A percentile compares a stretch with the other conserved stretches of the same genome.
Conservation (phyloP, 768 basidiomycete species). For the Termitomyces titanicus region DNA sequence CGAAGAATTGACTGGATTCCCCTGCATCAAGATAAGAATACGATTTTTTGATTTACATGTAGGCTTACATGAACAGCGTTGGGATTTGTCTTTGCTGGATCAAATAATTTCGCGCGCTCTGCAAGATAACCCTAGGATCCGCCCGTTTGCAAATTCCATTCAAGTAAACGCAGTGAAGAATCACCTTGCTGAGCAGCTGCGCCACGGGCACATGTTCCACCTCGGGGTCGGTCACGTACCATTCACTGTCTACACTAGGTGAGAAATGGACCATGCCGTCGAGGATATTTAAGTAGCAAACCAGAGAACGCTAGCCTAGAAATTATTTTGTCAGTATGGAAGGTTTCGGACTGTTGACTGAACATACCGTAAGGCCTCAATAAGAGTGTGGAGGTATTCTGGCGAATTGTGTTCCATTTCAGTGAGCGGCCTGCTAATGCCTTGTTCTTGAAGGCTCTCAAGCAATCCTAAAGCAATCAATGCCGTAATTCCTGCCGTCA, state of each 20-base stretch:
- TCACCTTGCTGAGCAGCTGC: conserved; percentile 80
- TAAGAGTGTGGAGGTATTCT: conserved; percentile 82
- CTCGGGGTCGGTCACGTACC: conserved; percentile 92
- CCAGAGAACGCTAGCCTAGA: conserved; percentile 70
- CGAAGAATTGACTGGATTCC: conserved; percentile 77
- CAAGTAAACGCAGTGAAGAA: neutral
- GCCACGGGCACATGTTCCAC: conserved; percentile 73
- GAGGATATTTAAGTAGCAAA: conserved; percentile 28
- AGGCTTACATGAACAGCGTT: conserved; percentile 60
- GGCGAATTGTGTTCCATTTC: conserved; percentile 89
- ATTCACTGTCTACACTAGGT: conserved; percentile 61
- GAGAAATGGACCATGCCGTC: neutral
- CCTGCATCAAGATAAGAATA: conserved; percentile 36
- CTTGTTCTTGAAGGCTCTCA: conserved; percentile 77
- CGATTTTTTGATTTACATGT: neutral
- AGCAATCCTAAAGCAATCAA: conserved; percentile 91
- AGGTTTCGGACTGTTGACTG: neutral
- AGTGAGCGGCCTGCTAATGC: conserved; percentile 61
- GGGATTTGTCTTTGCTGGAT: conserved; percentile 62
- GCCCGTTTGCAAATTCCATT: neutral
- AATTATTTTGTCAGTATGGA: neutral
- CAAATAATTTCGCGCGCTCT: conserved; percentile 74
- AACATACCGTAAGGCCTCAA: conserved; percentile 77
- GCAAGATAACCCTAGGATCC: conserved; percentile 76
- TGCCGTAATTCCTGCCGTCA: conserved; percentile 71